Evolutionary conservation across 495 filamentous ascomycete genomes (phyloP), one percentile per base, ranked within the genome.

Genomic region (Aspergillus panamensis): DNA sequence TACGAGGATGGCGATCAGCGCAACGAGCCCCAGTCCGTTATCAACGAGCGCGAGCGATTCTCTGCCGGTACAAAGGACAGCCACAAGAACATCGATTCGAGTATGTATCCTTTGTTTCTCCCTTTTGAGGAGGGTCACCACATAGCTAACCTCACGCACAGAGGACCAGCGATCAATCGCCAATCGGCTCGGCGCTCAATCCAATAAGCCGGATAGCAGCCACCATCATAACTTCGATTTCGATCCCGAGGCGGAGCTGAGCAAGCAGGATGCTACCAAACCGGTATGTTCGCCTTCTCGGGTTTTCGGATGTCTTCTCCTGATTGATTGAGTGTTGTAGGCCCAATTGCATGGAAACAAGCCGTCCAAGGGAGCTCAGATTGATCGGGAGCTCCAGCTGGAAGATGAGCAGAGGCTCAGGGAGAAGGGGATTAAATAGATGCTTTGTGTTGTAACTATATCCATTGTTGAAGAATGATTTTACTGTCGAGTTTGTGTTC

Each of bases 101-200:
- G 88, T 89, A 75, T 33, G 42, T 64, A 16, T 43, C 19, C 6
- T 57, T 29, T 53, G 49, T 17, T 43, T 42, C 29, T 35, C 40
- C n/a, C 8, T n/a, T n/a, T 2, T 2, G 25, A 5, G 25, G 5
- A 25, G 25, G 25, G 5, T 25, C 19, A 29, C 33, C 51, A 7
- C 16, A 17, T 40, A 32, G 29, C 58, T 60, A 58, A 64, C 57
- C 12, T 12, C 10, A 50, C 35, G n/a, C 17, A 7, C 53, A 91
- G 87, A 95, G 81, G 90, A 93, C 66, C 73, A 90, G 64, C 81
- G 90, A 62, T 82, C 87, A 30, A 92, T 95, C 62, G 86, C 85
- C 60, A 91, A 92, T 78, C 86, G 83, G 65, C 78, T 91, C 29
- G 87, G 77, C 8, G 80, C 83, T 9, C 86, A 88, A 62, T 56